Conservation (phyloP, 805 yeast species). For the Hanseniaspora hatyaiensis region DNA sequence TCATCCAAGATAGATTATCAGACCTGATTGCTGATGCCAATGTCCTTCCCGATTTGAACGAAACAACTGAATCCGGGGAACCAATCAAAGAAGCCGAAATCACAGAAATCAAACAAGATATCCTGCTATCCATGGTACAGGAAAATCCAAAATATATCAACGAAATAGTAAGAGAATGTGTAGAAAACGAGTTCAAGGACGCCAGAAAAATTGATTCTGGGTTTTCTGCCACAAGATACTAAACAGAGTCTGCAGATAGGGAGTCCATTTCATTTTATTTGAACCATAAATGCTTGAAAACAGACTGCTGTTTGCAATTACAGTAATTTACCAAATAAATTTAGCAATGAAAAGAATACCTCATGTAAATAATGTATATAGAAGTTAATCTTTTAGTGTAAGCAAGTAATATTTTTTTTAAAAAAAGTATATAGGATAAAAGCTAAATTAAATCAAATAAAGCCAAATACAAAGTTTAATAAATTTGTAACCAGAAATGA, state of each 20-base stretch:
- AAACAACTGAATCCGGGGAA: constrained; percentile 3
- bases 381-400: too few species aligned
- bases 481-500: too few species aligned
- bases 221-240: constrained; percentile 10
- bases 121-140: not conserved
- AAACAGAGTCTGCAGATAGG: not conserved
- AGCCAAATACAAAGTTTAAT: too few species aligned
- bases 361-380: not conserved
- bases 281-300: too few species aligned
- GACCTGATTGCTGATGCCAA: not conserved
- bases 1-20: not conserved
- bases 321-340: not conserved
- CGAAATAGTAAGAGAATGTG: not conserved
- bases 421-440: not conserved
- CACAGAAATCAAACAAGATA: not conserved
- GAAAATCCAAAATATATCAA: constrained; percentile 1
- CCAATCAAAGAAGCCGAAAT: not conserved
- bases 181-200: not conserved
- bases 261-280: too few species aligned
- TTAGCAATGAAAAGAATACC: not conserved
- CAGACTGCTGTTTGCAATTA: too few species aligned
- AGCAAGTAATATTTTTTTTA: not conserved
- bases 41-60: not conserved
- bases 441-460: not conserved
- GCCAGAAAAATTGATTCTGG: constrained; percentile 15